These are phyloP conservation scores for Globisporangium ultimum DNA, from an alignment of 352 stramenopile genomes.

Conservation along the genomic window DNA sequence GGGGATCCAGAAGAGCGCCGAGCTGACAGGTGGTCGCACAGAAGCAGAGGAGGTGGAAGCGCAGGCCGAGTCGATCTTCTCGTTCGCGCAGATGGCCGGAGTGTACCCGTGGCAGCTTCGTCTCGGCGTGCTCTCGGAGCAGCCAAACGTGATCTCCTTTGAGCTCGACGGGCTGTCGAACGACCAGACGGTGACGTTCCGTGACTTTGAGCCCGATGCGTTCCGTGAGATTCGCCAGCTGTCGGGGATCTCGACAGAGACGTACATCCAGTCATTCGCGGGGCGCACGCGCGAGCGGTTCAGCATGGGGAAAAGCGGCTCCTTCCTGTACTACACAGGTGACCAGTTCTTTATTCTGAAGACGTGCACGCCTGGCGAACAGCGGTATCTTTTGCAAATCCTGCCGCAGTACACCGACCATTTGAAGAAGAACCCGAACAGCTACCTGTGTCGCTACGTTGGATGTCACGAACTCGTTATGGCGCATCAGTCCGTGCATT, in stretches of 20 bases:
- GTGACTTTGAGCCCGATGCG: slow-evolving; percentile 76
- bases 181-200: slow-evolving; percentile 71
- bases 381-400: slow-evolving; percentile 84
- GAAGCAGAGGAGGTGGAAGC: slow-evolving; percentile 4
- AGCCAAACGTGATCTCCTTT: slow-evolving; percentile 60
- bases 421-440: slow-evolving; percentile 78
- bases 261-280: slow-evolving; percentile 75
- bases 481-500: slow-evolving; percentile 80
- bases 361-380: slow-evolving; percentile 80
- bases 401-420: slow-evolving; percentile 86
- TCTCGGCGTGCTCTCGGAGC: slow-evolving; percentile 37
- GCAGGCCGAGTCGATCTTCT: slow-evolving; percentile 51
- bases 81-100: slow-evolving; percentile 55
- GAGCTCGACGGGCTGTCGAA: slow-evolving; percentile 63
- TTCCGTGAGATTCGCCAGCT: slow-evolving; percentile 82
- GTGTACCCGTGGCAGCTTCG: slow-evolving; percentile 68
- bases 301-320: slow-evolving; percentile 87
- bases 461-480: slow-evolving; percentile 86
- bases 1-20: slow-evolving; percentile 57
- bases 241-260: slow-evolving; percentile 72
- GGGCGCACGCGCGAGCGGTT: slow-evolving; percentile 84
- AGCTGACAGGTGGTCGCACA: neutral
- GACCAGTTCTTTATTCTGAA: slow-evolving; percentile 90
- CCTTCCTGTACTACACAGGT: slow-evolving; percentile 88
- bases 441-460: slow-evolving; percentile 87